These are phyloP conservation scores for Eimeria acervulina DNA, from an alignment of 169 alveolate genomes.

Conservation along the genomic window DNA sequence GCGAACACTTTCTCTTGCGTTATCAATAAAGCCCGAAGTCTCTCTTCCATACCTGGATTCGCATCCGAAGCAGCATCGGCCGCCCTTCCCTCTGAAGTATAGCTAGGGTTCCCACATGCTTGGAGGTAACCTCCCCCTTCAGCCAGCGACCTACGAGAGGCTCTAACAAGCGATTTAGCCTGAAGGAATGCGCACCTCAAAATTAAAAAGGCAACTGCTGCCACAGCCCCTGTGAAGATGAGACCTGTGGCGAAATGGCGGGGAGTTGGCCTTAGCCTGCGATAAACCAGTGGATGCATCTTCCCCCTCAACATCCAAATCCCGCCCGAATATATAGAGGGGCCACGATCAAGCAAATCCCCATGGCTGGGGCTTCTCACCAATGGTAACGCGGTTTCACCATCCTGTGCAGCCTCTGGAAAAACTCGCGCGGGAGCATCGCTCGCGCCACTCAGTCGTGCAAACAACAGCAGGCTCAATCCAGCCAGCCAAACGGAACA, in stretches of 20 bases:
- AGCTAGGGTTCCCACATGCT: not conserved
- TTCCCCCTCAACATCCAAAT: not conserved
- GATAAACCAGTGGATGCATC: not conserved
- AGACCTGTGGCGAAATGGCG: not conserved
- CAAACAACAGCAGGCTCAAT: not conserved
- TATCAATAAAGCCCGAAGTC: not conserved
- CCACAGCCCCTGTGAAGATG: not conserved
- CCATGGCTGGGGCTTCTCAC: not conserved
- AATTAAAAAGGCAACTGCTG: slow-evolving; percentile 6
- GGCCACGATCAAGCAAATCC: not conserved
- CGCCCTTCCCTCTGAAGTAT: not conserved
- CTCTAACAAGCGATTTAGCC: not conserved
- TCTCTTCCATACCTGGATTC: not conserved
- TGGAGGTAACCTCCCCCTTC: not conserved
- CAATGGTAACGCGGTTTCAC: not conserved
- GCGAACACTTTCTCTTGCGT: not conserved
- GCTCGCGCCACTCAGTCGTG: not conserved
- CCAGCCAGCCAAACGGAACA: not conserved
- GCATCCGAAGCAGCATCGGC: not conserved
- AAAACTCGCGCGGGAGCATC: not conserved
- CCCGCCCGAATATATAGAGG: not conserved
- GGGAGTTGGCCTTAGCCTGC: not conserved
- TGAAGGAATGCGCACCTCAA: not conserved
- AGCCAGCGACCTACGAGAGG: not conserved
- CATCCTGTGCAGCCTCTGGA: not conserved